Conservation (phyloP, 805 yeast species). For the Suhomyces sp. region DNA sequence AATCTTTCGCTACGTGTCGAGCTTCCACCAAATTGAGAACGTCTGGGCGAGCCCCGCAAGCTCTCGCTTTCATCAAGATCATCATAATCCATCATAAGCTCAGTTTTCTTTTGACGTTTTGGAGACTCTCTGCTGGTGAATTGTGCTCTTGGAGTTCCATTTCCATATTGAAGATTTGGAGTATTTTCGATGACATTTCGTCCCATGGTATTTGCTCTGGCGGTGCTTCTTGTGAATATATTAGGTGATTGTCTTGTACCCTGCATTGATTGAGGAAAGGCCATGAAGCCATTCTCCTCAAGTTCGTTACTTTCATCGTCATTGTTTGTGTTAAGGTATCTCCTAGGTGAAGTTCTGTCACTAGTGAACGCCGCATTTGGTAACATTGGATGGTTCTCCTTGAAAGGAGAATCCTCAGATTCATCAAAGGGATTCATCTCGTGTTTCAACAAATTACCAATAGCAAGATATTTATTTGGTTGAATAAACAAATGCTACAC, state of each 20-base stretch:
- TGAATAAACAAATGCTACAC: background rate
- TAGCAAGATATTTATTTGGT: background rate
- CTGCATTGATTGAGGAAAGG: constrained; percentile 28
- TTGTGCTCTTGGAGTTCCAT: constrained; percentile 55
- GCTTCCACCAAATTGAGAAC: constrained; percentile 25
- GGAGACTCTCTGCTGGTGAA: constrained; percentile 74
- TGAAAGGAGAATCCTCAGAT: constrained; percentile 29
- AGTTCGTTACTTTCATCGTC: constrained; percentile 21
- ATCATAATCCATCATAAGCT: constrained; percentile 41
- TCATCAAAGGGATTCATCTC: constrained; percentile 28
- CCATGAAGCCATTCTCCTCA: constrained; percentile 19
- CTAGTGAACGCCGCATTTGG: constrained; percentile 41
- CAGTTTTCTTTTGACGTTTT: constrained; percentile 48
- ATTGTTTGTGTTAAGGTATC: constrained; percentile 25
- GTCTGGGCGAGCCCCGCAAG: constrained; percentile 36
- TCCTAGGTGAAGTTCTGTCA: constrained; percentile 36
- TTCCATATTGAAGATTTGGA: constrained; percentile 23
- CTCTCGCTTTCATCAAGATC: constrained; percentile 22
- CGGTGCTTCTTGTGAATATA: constrained; percentile 39
- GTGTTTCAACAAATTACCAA: background rate
- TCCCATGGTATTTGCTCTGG: constrained; percentile 17
- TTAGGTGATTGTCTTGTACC: constrained; percentile 42
- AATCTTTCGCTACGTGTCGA: constrained; percentile 47
- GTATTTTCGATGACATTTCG: constrained; percentile 20
- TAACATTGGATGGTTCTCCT: constrained; percentile 29